Percentiles rank a stretch among this genome's conserved stretches.
These are phyloP conservation scores for Nannochloris sp. DNA, from an alignment of 139 green algal species.

Conservation along the genomic window DNA sequence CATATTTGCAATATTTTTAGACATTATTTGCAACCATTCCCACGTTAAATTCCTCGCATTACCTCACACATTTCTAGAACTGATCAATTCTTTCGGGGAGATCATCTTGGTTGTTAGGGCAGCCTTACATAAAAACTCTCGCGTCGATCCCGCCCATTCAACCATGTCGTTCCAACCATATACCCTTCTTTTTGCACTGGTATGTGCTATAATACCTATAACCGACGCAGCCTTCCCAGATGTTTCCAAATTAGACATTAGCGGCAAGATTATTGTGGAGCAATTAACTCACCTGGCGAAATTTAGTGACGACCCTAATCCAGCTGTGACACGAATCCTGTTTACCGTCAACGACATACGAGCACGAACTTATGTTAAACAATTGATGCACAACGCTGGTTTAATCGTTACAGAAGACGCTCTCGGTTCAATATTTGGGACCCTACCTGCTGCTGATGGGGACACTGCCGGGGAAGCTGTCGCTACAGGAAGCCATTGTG, in stretches of 20 bases:
- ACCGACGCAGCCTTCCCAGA: too few species aligned
- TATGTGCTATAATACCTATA: too few species aligned
- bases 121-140: too few species aligned
- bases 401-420: constrained; percentile 69
- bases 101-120: too few species aligned
- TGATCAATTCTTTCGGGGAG: too few species aligned
- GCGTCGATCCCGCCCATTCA: too few species aligned
- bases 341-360: constrained; percentile 81
- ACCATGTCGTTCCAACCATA: too few species aligned
- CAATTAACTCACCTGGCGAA: constrained; percentile 69
- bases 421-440: constrained; percentile 89
- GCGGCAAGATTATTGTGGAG: constrained; percentile 6
- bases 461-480: constrained; percentile 34
- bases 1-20: too few species aligned
- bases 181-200: too few species aligned
- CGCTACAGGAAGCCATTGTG: constrained; percentile 79
- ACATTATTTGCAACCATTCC: too few species aligned
- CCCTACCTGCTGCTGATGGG: constrained; percentile 51
- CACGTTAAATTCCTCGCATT: too few species aligned
- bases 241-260: constrained; percentile 9
- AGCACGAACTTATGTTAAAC: constrained; percentile 69
- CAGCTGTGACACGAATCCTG: constrained; percentile 86
- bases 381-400: constrained; percentile 65
- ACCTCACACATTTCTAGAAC: too few species aligned
- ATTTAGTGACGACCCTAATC: constrained; percentile 70